A percentile compares a stretch with the other conserved stretches of the same genome.
These are phyloP conservation scores for Pezicula neosporulosa DNA, from an alignment of 2,329 filamentous ascomycete genomes.

Conservation along the genomic window DNA sequence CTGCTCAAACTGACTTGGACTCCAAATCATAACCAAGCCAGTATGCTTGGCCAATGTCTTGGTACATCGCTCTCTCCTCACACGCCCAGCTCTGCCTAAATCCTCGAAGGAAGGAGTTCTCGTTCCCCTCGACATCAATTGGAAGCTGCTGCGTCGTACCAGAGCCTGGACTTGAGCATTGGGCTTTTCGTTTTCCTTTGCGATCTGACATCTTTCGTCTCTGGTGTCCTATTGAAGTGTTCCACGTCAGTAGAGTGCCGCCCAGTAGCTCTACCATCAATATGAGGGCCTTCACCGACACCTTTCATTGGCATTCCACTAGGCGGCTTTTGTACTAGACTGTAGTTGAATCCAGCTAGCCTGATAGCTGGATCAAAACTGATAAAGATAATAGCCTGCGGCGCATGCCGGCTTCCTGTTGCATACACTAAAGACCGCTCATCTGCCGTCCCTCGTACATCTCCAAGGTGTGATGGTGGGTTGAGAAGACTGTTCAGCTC, in stretches of 20 bases:
- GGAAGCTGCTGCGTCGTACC: background rate
- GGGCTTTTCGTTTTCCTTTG: conserved; percentile 23
- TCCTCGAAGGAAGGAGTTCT: background rate
- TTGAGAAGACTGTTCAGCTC: conserved; percentile 36
- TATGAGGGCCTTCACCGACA: conserved; percentile 22
- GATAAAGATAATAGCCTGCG: conserved; percentile 36
- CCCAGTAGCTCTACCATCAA: conserved; percentile 19
- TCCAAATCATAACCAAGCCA: background rate
- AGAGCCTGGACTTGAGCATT: background rate
- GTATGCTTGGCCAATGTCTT: conserved; percentile 18
- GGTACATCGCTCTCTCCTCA: conserved; percentile 24
- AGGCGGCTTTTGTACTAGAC: conserved; percentile 12
- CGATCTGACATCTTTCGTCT: conserved; percentile 8
- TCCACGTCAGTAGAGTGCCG: conserved; percentile 8
- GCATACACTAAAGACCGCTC: conserved; percentile 46
- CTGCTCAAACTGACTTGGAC: background rate
- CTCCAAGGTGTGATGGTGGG: conserved; percentile 31
- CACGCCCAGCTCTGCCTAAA: conserved; percentile 14
- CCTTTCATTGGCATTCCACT: conserved; percentile 12
- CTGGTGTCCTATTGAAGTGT: background rate
- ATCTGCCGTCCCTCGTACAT: conserved; percentile 40
- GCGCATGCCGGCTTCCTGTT: conserved; percentile 23
- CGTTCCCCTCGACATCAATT: background rate
- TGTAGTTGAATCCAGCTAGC: conserved; percentile 23
- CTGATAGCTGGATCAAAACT: conserved; percentile 38